phyloP scores from a whole-genome alignment of 2,329 filamentous ascomycete species.

The Bipolaris gigantea region DNA sequence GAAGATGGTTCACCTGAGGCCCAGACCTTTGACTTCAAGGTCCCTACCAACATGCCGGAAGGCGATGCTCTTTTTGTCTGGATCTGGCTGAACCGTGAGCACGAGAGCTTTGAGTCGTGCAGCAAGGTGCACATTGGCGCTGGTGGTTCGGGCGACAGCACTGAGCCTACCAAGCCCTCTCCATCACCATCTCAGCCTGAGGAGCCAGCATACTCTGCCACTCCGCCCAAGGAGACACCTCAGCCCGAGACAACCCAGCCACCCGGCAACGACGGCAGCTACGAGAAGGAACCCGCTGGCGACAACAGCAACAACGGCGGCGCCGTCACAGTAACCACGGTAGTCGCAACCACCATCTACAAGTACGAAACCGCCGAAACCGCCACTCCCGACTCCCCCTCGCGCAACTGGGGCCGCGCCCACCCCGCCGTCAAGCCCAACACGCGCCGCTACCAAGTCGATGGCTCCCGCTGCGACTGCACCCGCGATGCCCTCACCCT shows the following conservation, averaged over 20 bases:
- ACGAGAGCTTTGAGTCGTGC: slow-evolving; percentile 49
- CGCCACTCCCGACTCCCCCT: slow-evolving; percentile 8
- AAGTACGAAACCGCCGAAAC: slow-evolving; percentile 7
- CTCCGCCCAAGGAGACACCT: slow-evolving; percentile 13
- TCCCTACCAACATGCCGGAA: slow-evolving; percentile 48
- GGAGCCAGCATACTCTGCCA: slow-evolving; percentile 11
- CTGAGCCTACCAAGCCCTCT: slow-evolving; percentile 11
- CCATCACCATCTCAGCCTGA: slow-evolving; percentile 18
- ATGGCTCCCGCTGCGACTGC: slow-evolving; percentile 38
- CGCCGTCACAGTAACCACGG: slow-evolving; percentile 11
- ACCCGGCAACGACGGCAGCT: slow-evolving; percentile 1
- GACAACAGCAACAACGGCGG: neutral
- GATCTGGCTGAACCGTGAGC: slow-evolving; percentile 53
- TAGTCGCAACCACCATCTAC: slow-evolving; percentile 9
- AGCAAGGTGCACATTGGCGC: slow-evolving; percentile 49
- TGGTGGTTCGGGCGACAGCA: slow-evolving; percentile 15
- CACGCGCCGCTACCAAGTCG: slow-evolving; percentile 28
- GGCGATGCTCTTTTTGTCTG: slow-evolving; percentile 51
- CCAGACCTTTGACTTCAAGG: slow-evolving; percentile 51
- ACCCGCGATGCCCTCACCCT: slow-evolving; percentile 21
- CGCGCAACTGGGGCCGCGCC: slow-evolving; percentile 1
- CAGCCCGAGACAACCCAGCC: slow-evolving; percentile 6
- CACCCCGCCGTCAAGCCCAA: slow-evolving; percentile 17
- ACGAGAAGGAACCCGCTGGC: slow-evolving; percentile 1
- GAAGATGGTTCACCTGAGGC: slow-evolving; percentile 44